Conservation (phyloP, 345 rosid species). For the Capsella bursapastoris region DNA sequence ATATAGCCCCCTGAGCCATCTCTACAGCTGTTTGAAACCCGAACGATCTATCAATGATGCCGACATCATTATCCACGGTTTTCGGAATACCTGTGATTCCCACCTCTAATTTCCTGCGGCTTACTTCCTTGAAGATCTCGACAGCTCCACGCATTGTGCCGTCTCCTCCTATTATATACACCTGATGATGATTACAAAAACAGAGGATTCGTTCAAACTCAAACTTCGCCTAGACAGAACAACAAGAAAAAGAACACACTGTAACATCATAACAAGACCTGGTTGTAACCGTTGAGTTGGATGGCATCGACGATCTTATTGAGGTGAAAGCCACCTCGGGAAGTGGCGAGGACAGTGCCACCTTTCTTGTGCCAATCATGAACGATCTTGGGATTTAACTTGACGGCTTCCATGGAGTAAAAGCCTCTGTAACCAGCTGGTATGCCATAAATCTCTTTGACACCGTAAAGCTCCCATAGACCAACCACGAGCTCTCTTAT, state of each 20-base stretch:
- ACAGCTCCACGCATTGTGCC: slow-evolving; percentile 91
- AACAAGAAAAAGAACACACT: not conserved
- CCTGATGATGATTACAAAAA: slow-evolving; percentile 46
- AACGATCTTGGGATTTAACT: slow-evolving; percentile 68
- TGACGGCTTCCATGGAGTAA: slow-evolving; percentile 58
- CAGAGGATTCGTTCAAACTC: slow-evolving; percentile 9
- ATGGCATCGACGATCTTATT: slow-evolving; percentile 71
- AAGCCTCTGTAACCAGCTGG: slow-evolving; percentile 87
- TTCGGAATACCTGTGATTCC: slow-evolving; percentile 77
- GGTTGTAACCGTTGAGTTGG: slow-evolving; percentile 59
- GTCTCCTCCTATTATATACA: slow-evolving; percentile 86
- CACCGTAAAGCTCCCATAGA: slow-evolving; percentile 86
- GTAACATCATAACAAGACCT: slow-evolving; percentile 39
- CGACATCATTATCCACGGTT: slow-evolving; percentile 88
- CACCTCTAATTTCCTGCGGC: slow-evolving; percentile 53
- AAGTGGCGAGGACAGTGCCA: slow-evolving; percentile 81
- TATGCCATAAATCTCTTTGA: slow-evolving; percentile 73
- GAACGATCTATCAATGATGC: slow-evolving; percentile 84
- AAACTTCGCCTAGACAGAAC: not conserved
- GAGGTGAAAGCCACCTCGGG: slow-evolving; percentile 84
- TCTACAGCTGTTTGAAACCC: slow-evolving; percentile 96
- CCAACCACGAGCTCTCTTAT: slow-evolving; percentile 87
- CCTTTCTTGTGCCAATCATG: slow-evolving; percentile 79
- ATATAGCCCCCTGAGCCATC: slow-evolving; percentile 87
- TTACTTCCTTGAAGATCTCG: slow-evolving; percentile 62